Percentiles rank a stretch among this genome's conserved stretches.
Conservation (phyloP, 768 basidiomycete species). For the Mycena latifolia region DNA sequence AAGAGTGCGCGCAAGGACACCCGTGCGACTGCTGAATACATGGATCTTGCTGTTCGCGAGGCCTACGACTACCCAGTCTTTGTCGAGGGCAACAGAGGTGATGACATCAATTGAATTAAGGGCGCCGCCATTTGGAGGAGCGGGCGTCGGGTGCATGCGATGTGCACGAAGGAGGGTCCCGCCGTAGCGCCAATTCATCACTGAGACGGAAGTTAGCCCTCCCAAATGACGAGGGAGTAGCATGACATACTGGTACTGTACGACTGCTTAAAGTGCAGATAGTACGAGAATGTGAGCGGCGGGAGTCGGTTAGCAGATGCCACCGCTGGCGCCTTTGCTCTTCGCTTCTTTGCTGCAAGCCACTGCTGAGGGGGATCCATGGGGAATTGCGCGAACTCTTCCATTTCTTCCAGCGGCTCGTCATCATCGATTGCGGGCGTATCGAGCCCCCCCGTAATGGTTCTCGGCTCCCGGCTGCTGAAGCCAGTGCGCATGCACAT, state of each 20-base stretch:
- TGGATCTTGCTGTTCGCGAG: constrained; percentile 89
- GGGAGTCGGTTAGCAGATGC: constrained; percentile 7
- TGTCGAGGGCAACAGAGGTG: constrained; percentile 88
- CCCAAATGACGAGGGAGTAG: constrained; percentile 18
- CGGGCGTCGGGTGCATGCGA: constrained; percentile 48
- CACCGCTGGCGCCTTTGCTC: constrained; percentile 16
- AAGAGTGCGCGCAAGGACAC: constrained; percentile 81
- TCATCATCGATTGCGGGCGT: constrained; percentile 43
- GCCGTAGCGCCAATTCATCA: constrained; percentile 84
- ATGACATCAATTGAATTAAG: constrained; percentile 74
- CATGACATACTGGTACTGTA: constrained; percentile 71
- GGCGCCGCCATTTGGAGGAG: constrained; percentile 46
- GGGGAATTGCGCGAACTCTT: constrained; percentile 47
- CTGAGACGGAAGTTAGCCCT: constrained; percentile 50
- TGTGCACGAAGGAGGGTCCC: constrained; percentile 79
- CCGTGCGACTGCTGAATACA: constrained; percentile 85
- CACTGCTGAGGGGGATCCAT: constrained; percentile 58
- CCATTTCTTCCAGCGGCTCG: constrained; percentile 50
- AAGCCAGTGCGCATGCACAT: constrained; percentile 76
- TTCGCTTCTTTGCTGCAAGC: constrained; percentile 46
- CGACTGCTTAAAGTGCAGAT: constrained; percentile 76
- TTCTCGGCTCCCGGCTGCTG: constrained; percentile 42
- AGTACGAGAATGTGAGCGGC: constrained; percentile 64
- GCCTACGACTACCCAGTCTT: constrained; percentile 88
- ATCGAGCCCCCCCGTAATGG: not conserved